phyloP scores from a whole-genome alignment of 352 stramenopile species.

The Globisporangium viniferum region DNA sequence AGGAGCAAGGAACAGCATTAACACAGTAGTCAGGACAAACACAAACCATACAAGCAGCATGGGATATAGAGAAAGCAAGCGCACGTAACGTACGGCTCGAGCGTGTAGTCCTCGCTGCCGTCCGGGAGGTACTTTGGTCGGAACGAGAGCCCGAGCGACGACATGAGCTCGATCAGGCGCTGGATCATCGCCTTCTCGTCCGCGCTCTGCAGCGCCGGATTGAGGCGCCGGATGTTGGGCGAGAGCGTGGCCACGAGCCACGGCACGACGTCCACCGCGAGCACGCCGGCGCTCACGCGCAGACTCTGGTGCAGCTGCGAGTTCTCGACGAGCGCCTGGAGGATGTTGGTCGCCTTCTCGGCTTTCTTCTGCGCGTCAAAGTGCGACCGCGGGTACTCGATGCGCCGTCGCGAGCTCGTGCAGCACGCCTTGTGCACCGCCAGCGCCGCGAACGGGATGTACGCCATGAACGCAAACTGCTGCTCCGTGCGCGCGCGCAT shows the following conservation, averaged over 20 bases:
- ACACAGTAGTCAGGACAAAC: not conserved
- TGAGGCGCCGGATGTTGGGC: conserved; percentile 57
- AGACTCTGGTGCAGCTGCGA: conserved; percentile 57
- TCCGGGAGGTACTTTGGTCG: conserved; percentile 62
- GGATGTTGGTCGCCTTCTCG: conserved; percentile 66
- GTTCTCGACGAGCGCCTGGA: conserved; percentile 60
- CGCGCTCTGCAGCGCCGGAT: conserved; percentile 49
- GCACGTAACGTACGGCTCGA: conserved; percentile 81
- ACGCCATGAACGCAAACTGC: conserved; percentile 66
- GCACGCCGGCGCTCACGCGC: conserved; percentile 49
- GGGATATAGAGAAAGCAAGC: not conserved
- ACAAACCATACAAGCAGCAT: conserved; percentile 7
- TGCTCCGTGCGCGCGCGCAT: conserved; percentile 54
- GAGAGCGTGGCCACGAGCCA: conserved; percentile 67
- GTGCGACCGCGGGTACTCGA: conserved; percentile 68
- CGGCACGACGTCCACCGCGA: conserved; percentile 74
- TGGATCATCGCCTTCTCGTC: conserved; percentile 68
- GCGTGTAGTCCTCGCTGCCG: conserved; percentile 62
- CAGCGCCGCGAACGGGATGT: conserved; percentile 70
- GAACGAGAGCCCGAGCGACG: conserved; percentile 75
- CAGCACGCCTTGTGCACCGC: conserved; percentile 69
- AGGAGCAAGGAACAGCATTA: not conserved
- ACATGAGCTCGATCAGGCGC: conserved; percentile 73
- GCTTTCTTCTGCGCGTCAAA: conserved; percentile 54
- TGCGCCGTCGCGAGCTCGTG: conserved; percentile 61